Percentiles rank a stretch among this genome's conserved stretches.
Evolutionary conservation across 331 rosid genomes (phyloP).

Genomic region (Pyracantha coccinea): DNA sequence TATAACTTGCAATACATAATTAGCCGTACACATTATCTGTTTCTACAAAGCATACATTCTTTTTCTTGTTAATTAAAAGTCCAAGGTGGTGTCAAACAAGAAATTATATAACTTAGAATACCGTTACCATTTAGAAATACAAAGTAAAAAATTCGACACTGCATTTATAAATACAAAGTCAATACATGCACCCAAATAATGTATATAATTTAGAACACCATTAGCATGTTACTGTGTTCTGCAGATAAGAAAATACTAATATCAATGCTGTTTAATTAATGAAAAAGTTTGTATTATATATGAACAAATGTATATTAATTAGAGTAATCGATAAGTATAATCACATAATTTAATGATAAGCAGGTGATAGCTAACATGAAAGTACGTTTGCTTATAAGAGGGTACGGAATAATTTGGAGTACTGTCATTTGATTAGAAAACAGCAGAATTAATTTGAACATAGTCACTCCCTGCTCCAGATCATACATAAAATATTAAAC

Average conservation of each 20-base stretch:
- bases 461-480: background rate
- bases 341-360: background rate
- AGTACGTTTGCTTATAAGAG: background rate
- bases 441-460: background rate
- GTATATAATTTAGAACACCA: background rate
- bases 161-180: conserved; percentile 14
- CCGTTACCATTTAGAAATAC: background rate
- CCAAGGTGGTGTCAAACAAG: too few species aligned
- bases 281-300: too few species aligned
- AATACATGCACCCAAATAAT: conserved; percentile 10
- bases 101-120: too few species aligned
- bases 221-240: conserved; percentile 11
- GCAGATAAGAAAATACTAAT: background rate
- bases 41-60: background rate
- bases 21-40: conserved; percentile 1
- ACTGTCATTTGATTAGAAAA: conserved; percentile 25
- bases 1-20: background rate
- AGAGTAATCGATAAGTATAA: background rate
- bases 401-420: conserved; percentile 38
- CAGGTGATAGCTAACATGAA: background rate
- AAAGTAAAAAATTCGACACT: background rate
- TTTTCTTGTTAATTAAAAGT: background rate
- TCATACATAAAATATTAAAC: background rate
- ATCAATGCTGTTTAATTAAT: background rate
- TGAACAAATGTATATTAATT: too few species aligned